Evolutionary conservation across 2,329 filamentous ascomycete genomes (phyloP).

Genomic region (Periglandula ipomoeae): DNA sequence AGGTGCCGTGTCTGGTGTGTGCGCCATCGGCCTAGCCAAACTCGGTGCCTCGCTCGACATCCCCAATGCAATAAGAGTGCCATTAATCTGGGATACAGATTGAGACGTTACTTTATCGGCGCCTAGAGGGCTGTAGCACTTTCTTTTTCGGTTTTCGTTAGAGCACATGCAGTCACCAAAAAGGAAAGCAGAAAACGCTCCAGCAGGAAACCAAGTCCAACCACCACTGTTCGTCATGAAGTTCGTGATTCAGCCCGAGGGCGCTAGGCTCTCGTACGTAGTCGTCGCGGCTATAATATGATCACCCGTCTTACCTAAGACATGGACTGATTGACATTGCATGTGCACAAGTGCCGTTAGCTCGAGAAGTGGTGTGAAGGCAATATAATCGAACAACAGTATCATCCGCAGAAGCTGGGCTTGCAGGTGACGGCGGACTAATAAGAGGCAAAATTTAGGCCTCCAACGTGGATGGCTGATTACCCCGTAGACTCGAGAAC

Average conservation of each 20-base stretch:
- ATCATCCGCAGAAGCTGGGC: too few species aligned
- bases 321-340: background rate
- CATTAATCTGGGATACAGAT: background rate
- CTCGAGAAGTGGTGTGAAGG: background rate
- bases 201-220: background rate
- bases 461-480: background rate
- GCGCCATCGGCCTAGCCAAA: background rate
- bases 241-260: background rate
- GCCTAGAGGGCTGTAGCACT: background rate
- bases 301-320: background rate
- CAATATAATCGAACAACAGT: background rate
- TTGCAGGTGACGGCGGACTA: too few species aligned
- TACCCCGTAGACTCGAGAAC: background rate
- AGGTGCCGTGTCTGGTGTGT: too few species aligned
- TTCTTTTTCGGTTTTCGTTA: too few species aligned
- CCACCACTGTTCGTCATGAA: background rate
- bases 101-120: slow-evolving; percentile 1
- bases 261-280: background rate
- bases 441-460: background rate
- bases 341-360: background rate
- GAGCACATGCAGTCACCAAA: background rate
- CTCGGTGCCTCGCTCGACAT: background rate
- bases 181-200: background rate
- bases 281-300: background rate
- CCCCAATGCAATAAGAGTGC: background rate